Conservation (phyloP, 352 stramenopile species). For the Thalassiosira mediterranea region DNA sequence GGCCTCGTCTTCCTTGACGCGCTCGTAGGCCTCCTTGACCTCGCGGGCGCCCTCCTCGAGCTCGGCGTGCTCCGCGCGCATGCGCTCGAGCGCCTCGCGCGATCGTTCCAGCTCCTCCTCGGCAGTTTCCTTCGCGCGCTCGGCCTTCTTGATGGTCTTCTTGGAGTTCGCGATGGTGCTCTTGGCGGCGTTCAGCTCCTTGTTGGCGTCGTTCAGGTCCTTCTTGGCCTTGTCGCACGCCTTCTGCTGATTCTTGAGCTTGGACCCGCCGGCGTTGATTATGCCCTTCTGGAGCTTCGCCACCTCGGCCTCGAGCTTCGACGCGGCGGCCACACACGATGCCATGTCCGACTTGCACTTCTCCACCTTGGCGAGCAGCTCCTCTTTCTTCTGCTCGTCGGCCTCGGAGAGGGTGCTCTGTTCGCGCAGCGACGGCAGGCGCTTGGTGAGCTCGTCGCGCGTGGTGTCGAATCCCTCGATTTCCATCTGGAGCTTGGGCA, state of each 20-base stretch:
- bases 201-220: conserved; percentile 71
- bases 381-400: conserved; percentile 88
- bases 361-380: conserved; percentile 87
- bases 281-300: conserved; percentile 93
- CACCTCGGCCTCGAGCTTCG: conserved; percentile 84
- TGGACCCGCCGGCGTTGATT: conserved; percentile 91
- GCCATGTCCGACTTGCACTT: conserved; percentile 89
- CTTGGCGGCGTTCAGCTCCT: conserved; percentile 74
- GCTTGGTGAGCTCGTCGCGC: conserved; percentile 75
- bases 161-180: conserved; percentile 69
- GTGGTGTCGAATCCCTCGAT: conserved; percentile 82
- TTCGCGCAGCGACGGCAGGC: conserved; percentile 85
- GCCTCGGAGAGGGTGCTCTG: conserved; percentile 88
- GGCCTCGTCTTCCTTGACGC: conserved; percentile 88
- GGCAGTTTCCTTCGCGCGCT: conserved; percentile 80
- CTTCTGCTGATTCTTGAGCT: conserved; percentile 93
- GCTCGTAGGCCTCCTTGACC: conserved; percentile 90
- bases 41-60: conserved; percentile 92
- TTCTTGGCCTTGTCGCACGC: conserved; percentile 78
- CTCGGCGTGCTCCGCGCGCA: conserved; percentile 88
- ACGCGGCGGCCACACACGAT: conserved; percentile 63
- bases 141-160: conserved; percentile 75
- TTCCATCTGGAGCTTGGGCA: conserved; percentile 91
- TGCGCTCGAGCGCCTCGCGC: conserved; percentile 86
- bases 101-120: conserved; percentile 86